Percentiles rank a stretch among this genome's conserved stretches.
These are phyloP conservation scores for Perkinsus marinus DNA, from an alignment of 169 alveolate genomes.

Conservation along the genomic window DNA sequence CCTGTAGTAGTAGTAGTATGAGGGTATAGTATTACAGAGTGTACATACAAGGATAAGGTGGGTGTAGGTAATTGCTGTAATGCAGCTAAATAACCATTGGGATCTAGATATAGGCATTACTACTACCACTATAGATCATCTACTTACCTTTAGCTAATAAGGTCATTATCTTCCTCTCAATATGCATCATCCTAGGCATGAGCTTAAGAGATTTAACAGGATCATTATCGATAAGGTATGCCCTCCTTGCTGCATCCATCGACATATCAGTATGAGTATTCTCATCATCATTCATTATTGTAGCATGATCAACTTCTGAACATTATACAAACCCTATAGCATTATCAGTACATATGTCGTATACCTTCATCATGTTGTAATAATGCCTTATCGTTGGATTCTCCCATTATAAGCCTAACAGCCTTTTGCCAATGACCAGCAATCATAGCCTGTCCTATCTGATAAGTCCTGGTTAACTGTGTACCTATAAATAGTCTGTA, in stretches of 20 bases:
- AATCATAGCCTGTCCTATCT: neutral
- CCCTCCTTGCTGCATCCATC: neutral
- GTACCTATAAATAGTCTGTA: neutral
- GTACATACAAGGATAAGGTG: neutral
- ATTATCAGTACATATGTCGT: too few relatives aligned
- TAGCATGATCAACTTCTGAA: too few relatives aligned
- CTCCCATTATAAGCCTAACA: neutral
- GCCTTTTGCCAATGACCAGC: neutral
- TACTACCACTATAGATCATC: neutral
- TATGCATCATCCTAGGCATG: neutral
- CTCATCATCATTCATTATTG: too few relatives aligned
- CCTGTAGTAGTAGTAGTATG: neutral
- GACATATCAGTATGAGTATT: too few relatives aligned
- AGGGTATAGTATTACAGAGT: neutral
- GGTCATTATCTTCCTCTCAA: neutral
- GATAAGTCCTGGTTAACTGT: neutral
- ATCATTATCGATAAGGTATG: neutral
- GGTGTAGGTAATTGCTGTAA: neutral
- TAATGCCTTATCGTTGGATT: neutral
- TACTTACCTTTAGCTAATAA: neutral
- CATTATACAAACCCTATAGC: too few relatives aligned
- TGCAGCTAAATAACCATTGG: neutral
- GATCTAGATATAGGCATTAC: neutral
- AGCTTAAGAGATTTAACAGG: neutral
- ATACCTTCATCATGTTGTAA: too few relatives aligned